phyloP scores from a whole-genome alignment of 768 basidiomycete species.

The Rhodotorula diobovata region DNA sequence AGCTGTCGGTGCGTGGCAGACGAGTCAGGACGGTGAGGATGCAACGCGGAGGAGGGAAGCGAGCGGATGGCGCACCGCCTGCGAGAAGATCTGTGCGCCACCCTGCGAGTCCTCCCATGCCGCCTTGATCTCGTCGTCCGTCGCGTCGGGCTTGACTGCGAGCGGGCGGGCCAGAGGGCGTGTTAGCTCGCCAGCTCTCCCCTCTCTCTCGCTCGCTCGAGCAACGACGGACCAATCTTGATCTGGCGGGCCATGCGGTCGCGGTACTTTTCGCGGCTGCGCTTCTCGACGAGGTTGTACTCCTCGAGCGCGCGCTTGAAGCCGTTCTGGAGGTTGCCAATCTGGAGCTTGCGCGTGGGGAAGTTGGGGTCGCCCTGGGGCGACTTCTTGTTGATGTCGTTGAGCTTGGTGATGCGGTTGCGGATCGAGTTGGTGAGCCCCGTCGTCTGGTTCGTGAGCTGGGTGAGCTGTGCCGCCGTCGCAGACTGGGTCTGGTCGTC shows the following conservation, averaged over 20 bases:
- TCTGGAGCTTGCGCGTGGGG: constrained; percentile 44
- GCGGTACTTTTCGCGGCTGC: constrained; percentile 52
- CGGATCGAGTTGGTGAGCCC: constrained; percentile 48
- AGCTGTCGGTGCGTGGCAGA: constrained; percentile 50
- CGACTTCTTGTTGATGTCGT: constrained; percentile 49
- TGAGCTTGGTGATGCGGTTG: constrained; percentile 48
- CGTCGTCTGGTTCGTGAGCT: constrained; percentile 42
- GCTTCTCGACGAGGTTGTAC: constrained; percentile 52
- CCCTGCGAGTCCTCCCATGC: constrained; percentile 40
- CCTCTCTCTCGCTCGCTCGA: no score
- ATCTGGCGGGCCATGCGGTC: constrained; percentile 53
- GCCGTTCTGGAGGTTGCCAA: constrained; percentile 49
- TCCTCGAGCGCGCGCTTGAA: constrained; percentile 51
- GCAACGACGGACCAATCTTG: constrained; percentile 50
- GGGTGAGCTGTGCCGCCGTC: constrained; percentile 39
- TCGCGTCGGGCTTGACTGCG: constrained; percentile 44
- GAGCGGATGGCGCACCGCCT: constrained; percentile 30
- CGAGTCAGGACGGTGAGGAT: background rate
- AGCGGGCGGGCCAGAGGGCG: background rate
- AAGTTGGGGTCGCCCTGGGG: constrained; percentile 41
- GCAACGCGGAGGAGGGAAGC: background rate
- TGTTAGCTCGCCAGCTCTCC: no score
- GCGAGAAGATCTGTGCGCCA: constrained; percentile 41
- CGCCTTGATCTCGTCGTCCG: constrained; percentile 41
- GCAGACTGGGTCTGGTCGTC: constrained; percentile 37